These are phyloP conservation scores for Triticum timopheevii DNA, from an alignment of 176 grass and related monocot species.

Conservation along the genomic window DNA sequence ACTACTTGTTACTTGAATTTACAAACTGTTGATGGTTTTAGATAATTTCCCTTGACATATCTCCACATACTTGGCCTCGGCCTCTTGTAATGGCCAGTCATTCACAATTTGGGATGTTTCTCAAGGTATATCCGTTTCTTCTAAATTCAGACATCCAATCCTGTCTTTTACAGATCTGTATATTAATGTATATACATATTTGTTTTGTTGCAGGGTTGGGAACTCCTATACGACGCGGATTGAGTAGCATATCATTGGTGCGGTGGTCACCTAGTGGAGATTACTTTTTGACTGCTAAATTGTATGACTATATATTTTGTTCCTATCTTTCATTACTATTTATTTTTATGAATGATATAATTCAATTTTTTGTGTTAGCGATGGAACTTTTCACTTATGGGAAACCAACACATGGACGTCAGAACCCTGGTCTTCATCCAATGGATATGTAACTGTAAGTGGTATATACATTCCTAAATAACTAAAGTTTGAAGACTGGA, in stretches of 20 bases:
- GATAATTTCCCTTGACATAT: slow-evolving; percentile 61
- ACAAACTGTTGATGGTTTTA: slow-evolving; percentile 11
- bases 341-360: slow-evolving; percentile 26
- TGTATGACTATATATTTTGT: slow-evolving; percentile 58
- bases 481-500: background rate
- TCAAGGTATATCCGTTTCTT: slow-evolving; percentile 56
- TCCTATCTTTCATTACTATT: slow-evolving; percentile 5
- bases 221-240: slow-evolving; percentile 83
- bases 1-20: slow-evolving; percentile 8
- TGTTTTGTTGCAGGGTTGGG: slow-evolving; percentile 57
- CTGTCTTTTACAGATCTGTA: background rate
- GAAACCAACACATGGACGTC: slow-evolving; percentile 96
- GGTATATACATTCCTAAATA: slow-evolving; percentile 7
- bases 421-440: slow-evolving; percentile 95
- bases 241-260: slow-evolving; percentile 75
- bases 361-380: slow-evolving; percentile 43
- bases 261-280: slow-evolving; percentile 95
- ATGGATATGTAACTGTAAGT: slow-evolving; percentile 86
- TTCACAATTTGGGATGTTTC: slow-evolving; percentile 98
- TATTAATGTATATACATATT: slow-evolving; percentile 15
- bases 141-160: background rate
- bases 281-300: slow-evolving; percentile 84
- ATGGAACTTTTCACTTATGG: slow-evolving; percentile 97
- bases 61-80: slow-evolving; percentile 84
- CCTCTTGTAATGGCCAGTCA: slow-evolving; percentile 75